Conservation (phyloP, 768 basidiomycete genomes). For the Trametes sanguinea region DNA sequence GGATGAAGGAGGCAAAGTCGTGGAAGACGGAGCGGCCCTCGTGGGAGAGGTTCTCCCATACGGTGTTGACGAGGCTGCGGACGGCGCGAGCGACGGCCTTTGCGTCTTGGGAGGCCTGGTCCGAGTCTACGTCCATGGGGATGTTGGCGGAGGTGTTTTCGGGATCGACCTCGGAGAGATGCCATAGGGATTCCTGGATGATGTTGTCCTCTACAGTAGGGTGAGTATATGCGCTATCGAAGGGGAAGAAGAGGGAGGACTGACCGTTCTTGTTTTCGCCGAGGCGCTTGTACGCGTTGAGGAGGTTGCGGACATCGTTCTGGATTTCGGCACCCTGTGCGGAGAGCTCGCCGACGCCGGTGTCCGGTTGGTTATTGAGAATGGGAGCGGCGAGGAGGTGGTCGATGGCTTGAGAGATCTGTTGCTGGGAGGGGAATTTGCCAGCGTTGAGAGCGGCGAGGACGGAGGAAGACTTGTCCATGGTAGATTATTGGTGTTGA, state of each 20-base stretch:
- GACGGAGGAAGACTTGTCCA: slow-evolving; percentile 66
- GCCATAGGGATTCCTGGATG: slow-evolving; percentile 67
- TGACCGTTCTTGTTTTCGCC: slow-evolving; percentile 59
- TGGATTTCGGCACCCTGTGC: slow-evolving; percentile 56
- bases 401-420: slow-evolving; percentile 55
- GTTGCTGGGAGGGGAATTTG: slow-evolving; percentile 66
- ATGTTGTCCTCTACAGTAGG: slow-evolving; percentile 55
- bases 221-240: background rate
- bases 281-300: slow-evolving; percentile 60
- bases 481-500: slow-evolving; percentile 27
- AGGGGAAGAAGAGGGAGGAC: background rate
- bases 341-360: slow-evolving; percentile 47
- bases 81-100: slow-evolving; percentile 51
- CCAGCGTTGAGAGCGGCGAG: slow-evolving; percentile 71
- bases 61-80: slow-evolving; percentile 49
- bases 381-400: slow-evolving; percentile 54
- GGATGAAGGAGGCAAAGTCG: slow-evolving; percentile 66
- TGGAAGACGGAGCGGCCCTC: slow-evolving; percentile 56
- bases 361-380: slow-evolving; percentile 44
- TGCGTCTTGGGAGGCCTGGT: slow-evolving; percentile 53
- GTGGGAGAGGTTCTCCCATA: slow-evolving; percentile 54
- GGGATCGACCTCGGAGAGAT: slow-evolving; percentile 58
- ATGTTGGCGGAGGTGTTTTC: slow-evolving; percentile 39
- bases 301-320: slow-evolving; percentile 48
- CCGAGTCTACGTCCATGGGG: slow-evolving; percentile 36